These are phyloP conservation scores for Avena eriantha DNA, from an alignment of 176 grass and related monocot genomes.

Conservation along the genomic window DNA sequence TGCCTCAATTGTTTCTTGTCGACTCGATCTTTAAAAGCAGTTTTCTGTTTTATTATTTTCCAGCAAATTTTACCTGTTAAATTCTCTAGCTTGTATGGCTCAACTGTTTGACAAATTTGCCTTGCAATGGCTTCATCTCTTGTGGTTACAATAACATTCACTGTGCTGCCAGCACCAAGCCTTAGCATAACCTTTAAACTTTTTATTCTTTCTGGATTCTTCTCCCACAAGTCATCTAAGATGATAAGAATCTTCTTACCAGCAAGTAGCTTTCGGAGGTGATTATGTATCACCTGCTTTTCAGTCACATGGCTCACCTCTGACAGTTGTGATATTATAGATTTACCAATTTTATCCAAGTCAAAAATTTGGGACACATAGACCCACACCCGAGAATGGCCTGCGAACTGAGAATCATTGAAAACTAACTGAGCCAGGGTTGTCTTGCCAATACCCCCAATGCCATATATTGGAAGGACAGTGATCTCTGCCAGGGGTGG, in stretches of 20 bases:
- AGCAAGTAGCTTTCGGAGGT: too few relatives aligned
- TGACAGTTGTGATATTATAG: too few relatives aligned
- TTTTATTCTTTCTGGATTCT: neutral
- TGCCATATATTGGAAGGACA: neutral
- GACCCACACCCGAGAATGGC: neutral
- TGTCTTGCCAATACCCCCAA: conserved; percentile 46
- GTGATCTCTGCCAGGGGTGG: too few relatives aligned
- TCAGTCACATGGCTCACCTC: too few relatives aligned
- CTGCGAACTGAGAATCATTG: neutral
- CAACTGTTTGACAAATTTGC: neutral
- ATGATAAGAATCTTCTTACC: too few relatives aligned
- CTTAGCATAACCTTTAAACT: neutral
- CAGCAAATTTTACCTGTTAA: conserved; percentile 20
- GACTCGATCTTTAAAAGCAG: neutral
- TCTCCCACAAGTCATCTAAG: too few relatives aligned
- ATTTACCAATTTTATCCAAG: too few relatives aligned
- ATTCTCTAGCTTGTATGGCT: neutral
- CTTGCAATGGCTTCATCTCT: neutral
- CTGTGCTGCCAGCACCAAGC: neutral
- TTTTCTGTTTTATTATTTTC: conserved; percentile 14
- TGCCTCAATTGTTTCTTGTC: conserved; percentile 3
- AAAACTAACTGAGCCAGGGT: neutral
- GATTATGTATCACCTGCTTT: too few relatives aligned
- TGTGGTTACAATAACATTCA: neutral
- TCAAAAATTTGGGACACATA: neutral